Evolutionary conservation across 306 rosid species (phyloP).

Genomic region (Lotus japonicus): DNA sequence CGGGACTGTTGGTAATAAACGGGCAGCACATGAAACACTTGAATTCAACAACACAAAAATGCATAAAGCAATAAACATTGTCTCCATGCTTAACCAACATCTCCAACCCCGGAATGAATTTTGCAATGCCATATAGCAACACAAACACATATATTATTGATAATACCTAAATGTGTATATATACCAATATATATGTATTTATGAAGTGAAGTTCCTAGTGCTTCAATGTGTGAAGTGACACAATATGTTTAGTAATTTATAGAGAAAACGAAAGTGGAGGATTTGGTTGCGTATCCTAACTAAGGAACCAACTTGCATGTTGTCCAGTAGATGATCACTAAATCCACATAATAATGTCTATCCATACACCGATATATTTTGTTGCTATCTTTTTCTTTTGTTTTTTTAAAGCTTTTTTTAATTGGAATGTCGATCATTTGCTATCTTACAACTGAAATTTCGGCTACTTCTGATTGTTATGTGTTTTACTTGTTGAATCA

Average conservation of each 20-base stretch:
- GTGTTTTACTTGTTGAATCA: neutral
- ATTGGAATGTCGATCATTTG: neutral
- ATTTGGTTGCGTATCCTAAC: neutral
- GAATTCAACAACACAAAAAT: constrained; percentile 10
- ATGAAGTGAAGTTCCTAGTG: too few relatives aligned
- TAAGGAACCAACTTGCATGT: neutral
- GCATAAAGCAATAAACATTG: neutral
- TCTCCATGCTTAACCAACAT: too few relatives aligned
- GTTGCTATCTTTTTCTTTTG: neutral
- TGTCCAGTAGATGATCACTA: neutral
- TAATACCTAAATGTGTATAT: too few relatives aligned
- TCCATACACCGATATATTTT: neutral
- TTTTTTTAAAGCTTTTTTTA: neutral
- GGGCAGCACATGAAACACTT: neutral
- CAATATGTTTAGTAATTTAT: neutral
- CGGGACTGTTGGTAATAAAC: too few relatives aligned
- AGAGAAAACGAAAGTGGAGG: neutral
- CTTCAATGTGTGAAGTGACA: too few relatives aligned
- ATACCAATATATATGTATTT: too few relatives aligned
- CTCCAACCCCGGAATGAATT: neutral
- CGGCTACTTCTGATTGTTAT: neutral
- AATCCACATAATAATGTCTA: neutral
- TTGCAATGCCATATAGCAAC: neutral
- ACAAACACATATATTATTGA: too few relatives aligned
- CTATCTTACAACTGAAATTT: neutral